Evolutionary conservation across 1,284 basidiomycete genomes (phyloP), one percentile per base, ranked within the genome.

Genomic region (Lignosus rhinocerotis): DNA sequence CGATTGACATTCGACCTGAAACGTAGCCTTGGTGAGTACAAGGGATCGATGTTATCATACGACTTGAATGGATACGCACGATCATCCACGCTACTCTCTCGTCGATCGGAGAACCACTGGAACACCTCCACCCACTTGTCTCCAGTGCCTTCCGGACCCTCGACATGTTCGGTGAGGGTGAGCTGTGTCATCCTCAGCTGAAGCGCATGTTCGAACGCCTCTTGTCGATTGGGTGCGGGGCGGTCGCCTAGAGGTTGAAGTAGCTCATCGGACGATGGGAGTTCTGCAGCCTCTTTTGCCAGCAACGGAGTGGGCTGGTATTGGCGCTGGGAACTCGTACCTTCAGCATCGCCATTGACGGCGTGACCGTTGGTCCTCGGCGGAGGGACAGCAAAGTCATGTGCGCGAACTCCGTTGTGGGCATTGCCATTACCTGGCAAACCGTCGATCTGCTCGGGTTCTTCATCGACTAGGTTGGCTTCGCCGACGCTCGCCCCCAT

Each of bases 181-280:
- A 93, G 87, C 70, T 93, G 88, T 1, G 94, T 93, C 82, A 97
- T 91, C 42, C 95, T 81, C 39, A 99, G 75, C 71, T 96, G 90
- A 53, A 98, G 76, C 30, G 92, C 87, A 55, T 90, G 80, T 66
- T 92, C 91, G 61, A 96, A 90, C 6, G 80, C 71, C 55, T 94
- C 89, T 36, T 83, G 76, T 16, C 78, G 76, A 1, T 83, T 80
- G 0, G 83, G 77, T 2, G 69, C 65, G 4, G 85, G 82, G 41
- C 83, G 77, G 65, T 88, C 85, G 3, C 81, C 80, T 16, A 84
- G 71, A 6, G 81, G 75, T 9, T 74, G 70, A 32, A 90, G 76
- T 17, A 92, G 73, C 16, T 75, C 70, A 0, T 74, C 66, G 0
- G 84, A 78, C 1, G 78, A 70, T 0, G 85, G 85, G 1, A 89